A percentile compares a stretch with the other conserved stretches of the same genome.
These are phyloP conservation scores for Picea mariana DNA, from an alignment of 83 land plant species.

Conservation along the genomic window DNA sequence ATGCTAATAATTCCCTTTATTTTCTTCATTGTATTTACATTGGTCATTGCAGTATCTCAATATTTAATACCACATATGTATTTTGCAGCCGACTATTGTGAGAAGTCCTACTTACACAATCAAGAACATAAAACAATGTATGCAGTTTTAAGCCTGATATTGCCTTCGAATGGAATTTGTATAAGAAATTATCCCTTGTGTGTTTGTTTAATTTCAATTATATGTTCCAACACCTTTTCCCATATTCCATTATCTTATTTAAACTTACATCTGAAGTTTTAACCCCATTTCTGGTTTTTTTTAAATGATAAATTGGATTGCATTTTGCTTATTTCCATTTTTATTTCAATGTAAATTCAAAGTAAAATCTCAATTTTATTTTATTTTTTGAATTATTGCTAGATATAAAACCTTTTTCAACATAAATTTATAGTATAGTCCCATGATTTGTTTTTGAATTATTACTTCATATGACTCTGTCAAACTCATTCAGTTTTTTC, in stretches of 20 bases:
- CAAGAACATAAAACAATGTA: neutral
- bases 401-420: neutral
- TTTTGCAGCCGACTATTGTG: constrained; percentile 14
- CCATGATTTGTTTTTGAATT: neutral
- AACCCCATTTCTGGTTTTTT: neutral
- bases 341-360: neutral
- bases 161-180: neutral
- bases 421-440: neutral
- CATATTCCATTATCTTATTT: too few species aligned
- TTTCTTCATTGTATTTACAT: neutral
- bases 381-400: neutral
- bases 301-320: neutral
- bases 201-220: neutral
- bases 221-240: neutral
- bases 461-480: neutral
- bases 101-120: constrained; percentile 7
- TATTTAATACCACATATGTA: constrained; percentile 4
- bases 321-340: neutral
- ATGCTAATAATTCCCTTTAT: neutral
- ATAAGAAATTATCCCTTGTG: neutral
- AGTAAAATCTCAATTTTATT: neutral
- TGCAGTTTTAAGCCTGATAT: neutral
- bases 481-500: neutral
- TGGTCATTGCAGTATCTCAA: neutral
- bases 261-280: too few species aligned